Conservation (phyloP, 768 basidiomycete species). For the Pulveroboletus frians region DNA sequence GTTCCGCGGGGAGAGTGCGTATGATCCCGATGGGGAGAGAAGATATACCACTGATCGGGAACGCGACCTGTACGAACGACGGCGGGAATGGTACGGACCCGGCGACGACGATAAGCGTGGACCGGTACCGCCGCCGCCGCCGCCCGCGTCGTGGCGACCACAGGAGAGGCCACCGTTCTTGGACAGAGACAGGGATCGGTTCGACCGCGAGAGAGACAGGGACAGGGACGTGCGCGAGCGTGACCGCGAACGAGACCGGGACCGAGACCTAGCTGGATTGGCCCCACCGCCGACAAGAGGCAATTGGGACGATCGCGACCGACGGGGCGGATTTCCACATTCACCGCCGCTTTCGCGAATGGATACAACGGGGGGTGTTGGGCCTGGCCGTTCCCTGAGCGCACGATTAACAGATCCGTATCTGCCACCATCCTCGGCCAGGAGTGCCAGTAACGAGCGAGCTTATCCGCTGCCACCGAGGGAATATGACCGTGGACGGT, state of each 20-base stretch:
- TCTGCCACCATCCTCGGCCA: not conserved
- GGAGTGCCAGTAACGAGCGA: slow-evolving; percentile 19
- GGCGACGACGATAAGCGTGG: slow-evolving; percentile 40
- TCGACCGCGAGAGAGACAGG: slow-evolving; percentile 34
- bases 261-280: slow-evolving; percentile 8
- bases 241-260: slow-evolving; percentile 36
- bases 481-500: slow-evolving; percentile 30
- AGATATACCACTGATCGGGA: slow-evolving; percentile 28
- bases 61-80: slow-evolving; percentile 31
- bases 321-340: slow-evolving; percentile 28
- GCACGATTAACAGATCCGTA: slow-evolving; percentile 29
- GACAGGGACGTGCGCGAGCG: slow-evolving; percentile 32
- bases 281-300: slow-evolving; percentile 20
- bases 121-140: not conserved
- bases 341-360: slow-evolving; percentile 21
- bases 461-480: slow-evolving; percentile 19
- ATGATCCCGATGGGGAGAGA: slow-evolving; percentile 32
- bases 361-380: slow-evolving; percentile 3
- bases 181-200: slow-evolving; percentile 36
- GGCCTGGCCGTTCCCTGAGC: slow-evolving; percentile 23
- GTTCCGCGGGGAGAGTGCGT: slow-evolving; percentile 24
- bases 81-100: slow-evolving; percentile 28
- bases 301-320: slow-evolving; percentile 39
- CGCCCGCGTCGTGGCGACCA: slow-evolving; percentile 21
- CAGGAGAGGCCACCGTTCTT: slow-evolving; percentile 32